A percentile compares a stretch with the other conserved stretches of the same genome.
Conservation (phyloP, 352 stramenopile genomes). For the Phytophthora ramorum region DNA sequence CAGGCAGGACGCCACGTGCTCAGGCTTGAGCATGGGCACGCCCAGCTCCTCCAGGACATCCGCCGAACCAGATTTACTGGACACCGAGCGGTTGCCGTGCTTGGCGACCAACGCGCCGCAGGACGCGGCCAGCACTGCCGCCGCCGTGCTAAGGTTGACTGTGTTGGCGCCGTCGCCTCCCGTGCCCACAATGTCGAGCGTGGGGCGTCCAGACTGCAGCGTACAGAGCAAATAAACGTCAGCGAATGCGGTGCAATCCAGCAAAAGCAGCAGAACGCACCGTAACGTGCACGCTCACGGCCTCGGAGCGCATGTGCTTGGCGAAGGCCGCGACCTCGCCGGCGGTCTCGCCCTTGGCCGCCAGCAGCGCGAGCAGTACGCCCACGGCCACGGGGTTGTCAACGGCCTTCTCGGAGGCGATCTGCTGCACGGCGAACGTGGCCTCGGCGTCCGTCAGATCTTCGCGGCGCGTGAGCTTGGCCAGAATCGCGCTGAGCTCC, state of each 20-base stretch:
- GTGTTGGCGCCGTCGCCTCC: constrained; percentile 98
- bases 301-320: constrained; percentile 95
- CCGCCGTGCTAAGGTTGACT: constrained; percentile 98
- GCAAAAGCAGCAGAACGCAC: constrained; percentile 26
- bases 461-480: constrained; percentile 76
- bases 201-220: constrained; percentile 61
- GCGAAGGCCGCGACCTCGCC: constrained; percentile 97
- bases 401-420: constrained; percentile 68
- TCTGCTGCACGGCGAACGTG: constrained; percentile 70
- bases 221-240: constrained; percentile 15
- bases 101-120: constrained; percentile 96
- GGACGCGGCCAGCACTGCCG: constrained; percentile 94
- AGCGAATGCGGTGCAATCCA: neutral
- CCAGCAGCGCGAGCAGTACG: constrained; percentile 94
- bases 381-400: constrained; percentile 82
- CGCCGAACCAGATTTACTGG: constrained; percentile 93
- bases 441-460: constrained; percentile 77
- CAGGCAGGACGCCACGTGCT: constrained; percentile 93
- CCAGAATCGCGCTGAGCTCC: constrained; percentile 78
- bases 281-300: constrained; percentile 77
- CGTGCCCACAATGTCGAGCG: constrained; percentile 99
- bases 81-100: constrained; percentile 97
- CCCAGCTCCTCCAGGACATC: constrained; percentile 98
- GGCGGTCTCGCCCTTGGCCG: constrained; percentile 95
- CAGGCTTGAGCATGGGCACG: constrained; percentile 94